Conservation (phyloP, 2,329 filamentous ascomycete genomes). For the Scytalidium lignicola region DNA sequence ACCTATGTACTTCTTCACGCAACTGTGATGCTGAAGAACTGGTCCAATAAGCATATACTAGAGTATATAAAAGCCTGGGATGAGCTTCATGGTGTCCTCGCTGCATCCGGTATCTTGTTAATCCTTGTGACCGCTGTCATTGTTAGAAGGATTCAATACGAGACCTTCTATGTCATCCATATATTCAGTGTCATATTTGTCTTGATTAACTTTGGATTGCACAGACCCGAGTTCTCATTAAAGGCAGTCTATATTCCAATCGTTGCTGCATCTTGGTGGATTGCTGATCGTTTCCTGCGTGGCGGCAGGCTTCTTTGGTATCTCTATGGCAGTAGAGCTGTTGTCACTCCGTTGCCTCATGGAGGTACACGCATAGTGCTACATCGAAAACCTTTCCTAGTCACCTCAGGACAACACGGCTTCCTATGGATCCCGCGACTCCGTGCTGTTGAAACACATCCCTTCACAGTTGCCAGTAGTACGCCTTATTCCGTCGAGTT, state of each 20-base stretch:
- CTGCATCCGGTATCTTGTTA: slow-evolving; percentile 41
- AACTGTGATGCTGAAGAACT: slow-evolving; percentile 35
- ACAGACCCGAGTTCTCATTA: slow-evolving; percentile 41
- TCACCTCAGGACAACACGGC: slow-evolving; percentile 53
- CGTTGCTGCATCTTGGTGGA: slow-evolving; percentile 43
- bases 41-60: slow-evolving; percentile 17
- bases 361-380: slow-evolving; percentile 52
- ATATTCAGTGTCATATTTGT: slow-evolving; percentile 43
- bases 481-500: slow-evolving; percentile 44
- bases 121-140: slow-evolving; percentile 38
- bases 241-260: slow-evolving; percentile 37
- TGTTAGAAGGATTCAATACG: slow-evolving; percentile 41
- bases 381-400: slow-evolving; percentile 39
- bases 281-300: slow-evolving; percentile 45
- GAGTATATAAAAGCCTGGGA: slow-evolving; percentile 30
- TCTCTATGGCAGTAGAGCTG: slow-evolving; percentile 46
- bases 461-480: slow-evolving; percentile 53
- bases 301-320: slow-evolving; percentile 37
- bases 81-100: slow-evolving; percentile 44
- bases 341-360: slow-evolving; percentile 46
- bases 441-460: slow-evolving; percentile 53
- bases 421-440: slow-evolving; percentile 60
- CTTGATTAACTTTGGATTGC: slow-evolving; percentile 44
- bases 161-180: slow-evolving; percentile 51
- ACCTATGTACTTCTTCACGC: slow-evolving; percentile 41